Percentiles rank a stretch among this genome's conserved stretches.
These are phyloP conservation scores for Calonectria honghensis DNA, from an alignment of 2,329 filamentous ascomycete species.

Conservation along the genomic window DNA sequence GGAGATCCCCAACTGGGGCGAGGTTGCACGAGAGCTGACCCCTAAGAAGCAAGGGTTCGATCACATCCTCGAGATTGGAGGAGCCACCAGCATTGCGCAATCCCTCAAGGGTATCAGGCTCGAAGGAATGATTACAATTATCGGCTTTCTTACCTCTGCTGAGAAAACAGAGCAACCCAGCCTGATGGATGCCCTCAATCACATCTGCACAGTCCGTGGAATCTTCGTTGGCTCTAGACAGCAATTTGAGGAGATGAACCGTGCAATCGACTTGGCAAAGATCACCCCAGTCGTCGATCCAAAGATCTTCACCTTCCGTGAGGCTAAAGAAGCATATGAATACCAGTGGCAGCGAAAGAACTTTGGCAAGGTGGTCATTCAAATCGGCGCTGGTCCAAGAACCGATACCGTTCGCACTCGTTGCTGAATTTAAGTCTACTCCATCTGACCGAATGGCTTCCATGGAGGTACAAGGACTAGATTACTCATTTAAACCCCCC, in stretches of 20 bases:
- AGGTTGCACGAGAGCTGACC: slow-evolving; percentile 70
- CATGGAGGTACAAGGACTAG: background rate
- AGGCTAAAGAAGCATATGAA: slow-evolving; percentile 21
- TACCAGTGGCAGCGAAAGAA: slow-evolving; percentile 25
- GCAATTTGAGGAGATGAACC: slow-evolving; percentile 35
- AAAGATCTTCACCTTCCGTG: slow-evolving; percentile 5
- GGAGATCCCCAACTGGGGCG: slow-evolving; percentile 71
- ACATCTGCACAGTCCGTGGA: slow-evolving; percentile 28
- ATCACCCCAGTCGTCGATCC: slow-evolving; percentile 34
- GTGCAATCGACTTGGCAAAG: slow-evolving; percentile 16
- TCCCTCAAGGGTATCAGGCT: slow-evolving; percentile 57
- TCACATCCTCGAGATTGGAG: slow-evolving; percentile 75
- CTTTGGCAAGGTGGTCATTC: slow-evolving; percentile 26
- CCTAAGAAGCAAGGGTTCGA: slow-evolving; percentile 67
- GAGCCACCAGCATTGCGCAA: slow-evolving; percentile 69
- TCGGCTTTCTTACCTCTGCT: slow-evolving; percentile 38
- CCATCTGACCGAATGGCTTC: background rate
- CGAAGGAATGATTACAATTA: slow-evolving; percentile 60
- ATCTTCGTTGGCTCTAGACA: slow-evolving; percentile 26
- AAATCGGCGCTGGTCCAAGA: background rate
- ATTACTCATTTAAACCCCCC: background rate
- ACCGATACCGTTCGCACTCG: background rate
- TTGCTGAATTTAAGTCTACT: background rate
- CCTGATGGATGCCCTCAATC: slow-evolving; percentile 14
- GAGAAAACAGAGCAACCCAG: background rate